Base-by-base conservation (phyloP, 2,329 filamentous ascomycete genomes). In the Monilinia fructicola region DNA sequence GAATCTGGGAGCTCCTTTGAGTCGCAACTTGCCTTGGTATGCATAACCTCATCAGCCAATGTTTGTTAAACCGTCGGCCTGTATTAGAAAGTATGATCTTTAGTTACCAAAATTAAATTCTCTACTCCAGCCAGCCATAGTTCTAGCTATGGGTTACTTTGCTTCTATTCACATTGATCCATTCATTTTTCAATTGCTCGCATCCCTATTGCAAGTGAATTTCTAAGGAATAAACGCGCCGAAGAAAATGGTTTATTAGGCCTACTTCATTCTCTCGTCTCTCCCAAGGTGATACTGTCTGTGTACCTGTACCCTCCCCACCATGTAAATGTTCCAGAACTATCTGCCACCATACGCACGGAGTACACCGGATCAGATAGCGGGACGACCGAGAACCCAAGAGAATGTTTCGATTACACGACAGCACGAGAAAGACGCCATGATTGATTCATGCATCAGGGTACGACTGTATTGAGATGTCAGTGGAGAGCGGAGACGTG, bases 11-110 rank as follows among this genome's bases (percentile, higher is more conserved):
- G 35, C 44, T 60, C 44, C 31, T 18, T 23, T 12, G 44, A 60
- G 28, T 38, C 21, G n/a, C 46, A 38, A 38, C 28, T 60, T 50
- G n/a, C 28, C 28, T 60, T 60, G 48, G 28, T 18, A 60, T 50
- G 21, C 18, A 50, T 12, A n/a, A n/a, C n/a, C n/a, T n/a, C n/a
- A 9, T 23, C 44, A 50, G 2, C 12, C 12, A 40, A 50, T 50
- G 44, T 9, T 21, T 38, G 1, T 31, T 23, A 7, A n/a, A 21
- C 28, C 21, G n/a, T 40, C n/a, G 9, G 14, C 23, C 21, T 14
- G 28, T 60, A 11, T 23, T 48, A 35, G 23, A 35, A 23, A 23
- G 12, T 21, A 48, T 31, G 23, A 11, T 40, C 2, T 40, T 61
- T 50, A 61, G 44, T 23, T 52, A 9, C 50, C 14, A n/a, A 21